phyloP scores from a whole-genome alignment of 1,284 basidiomycete genomes.

The Tranzscheliella williamsii region DNA sequence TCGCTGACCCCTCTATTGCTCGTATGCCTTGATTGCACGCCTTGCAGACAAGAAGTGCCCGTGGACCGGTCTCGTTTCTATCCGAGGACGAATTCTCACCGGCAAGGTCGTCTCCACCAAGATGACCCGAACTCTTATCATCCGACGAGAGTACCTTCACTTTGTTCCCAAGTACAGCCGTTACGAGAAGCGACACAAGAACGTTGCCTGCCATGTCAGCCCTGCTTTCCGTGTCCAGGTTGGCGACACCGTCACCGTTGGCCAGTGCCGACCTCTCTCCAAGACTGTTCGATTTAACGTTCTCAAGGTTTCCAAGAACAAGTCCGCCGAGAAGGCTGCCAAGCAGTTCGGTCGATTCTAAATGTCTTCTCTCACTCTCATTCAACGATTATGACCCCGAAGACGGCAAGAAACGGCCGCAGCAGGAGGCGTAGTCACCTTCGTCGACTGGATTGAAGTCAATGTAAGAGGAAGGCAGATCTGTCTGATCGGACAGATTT shows the following conservation, averaged over 20 bases:
- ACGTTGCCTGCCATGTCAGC: slow-evolving; percentile 93
- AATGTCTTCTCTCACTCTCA: too few species aligned
- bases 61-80: slow-evolving; percentile 77
- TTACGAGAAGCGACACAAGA: slow-evolving; percentile 77
- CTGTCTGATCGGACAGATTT: too few species aligned
- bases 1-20: background rate
- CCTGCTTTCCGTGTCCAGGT: slow-evolving; percentile 86
- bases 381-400: too few species aligned
- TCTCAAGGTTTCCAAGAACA: slow-evolving; percentile 72
- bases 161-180: slow-evolving; percentile 94
- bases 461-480: too few species aligned
- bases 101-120: slow-evolving; percentile 97
- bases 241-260: slow-evolving; percentile 93
- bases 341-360: slow-evolving; percentile 96
- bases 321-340: slow-evolving; percentile 62
- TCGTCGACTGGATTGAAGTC: too few species aligned
- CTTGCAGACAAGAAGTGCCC: slow-evolving; percentile 96
- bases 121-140: slow-evolving; percentile 98
- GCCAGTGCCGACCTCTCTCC: slow-evolving; percentile 98
- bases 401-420: too few species aligned
- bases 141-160: slow-evolving; percentile 94
- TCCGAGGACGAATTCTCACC: slow-evolving; percentile 97
- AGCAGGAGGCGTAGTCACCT: too few species aligned
- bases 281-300: slow-evolving; percentile 99
- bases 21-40: slow-evolving; percentile 6